phyloP scores from a whole-genome alignment of 306 rosid species.

The Sphenostylis stenocarpa region DNA sequence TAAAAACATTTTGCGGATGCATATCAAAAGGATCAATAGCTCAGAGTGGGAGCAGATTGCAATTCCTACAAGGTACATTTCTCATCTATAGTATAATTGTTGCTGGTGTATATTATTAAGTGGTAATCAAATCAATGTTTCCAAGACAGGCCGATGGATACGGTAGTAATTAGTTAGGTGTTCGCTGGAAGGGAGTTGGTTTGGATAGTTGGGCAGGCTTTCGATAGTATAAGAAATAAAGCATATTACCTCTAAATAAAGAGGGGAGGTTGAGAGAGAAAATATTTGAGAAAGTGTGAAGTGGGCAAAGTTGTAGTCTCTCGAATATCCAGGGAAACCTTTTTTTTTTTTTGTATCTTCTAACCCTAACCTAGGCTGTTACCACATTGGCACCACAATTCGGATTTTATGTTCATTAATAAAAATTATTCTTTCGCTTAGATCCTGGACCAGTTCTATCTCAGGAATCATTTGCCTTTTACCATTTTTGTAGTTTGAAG shows the following conservation, averaged over 20 bases:
- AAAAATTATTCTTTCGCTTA: background rate
- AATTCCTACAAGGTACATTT: slow-evolving; percentile 73
- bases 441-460: background rate
- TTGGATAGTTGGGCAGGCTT: background rate
- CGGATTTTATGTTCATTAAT: background rate
- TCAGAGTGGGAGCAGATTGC: slow-evolving; percentile 88
- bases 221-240: background rate
- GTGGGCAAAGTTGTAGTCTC: background rate
- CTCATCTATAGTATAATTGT: background rate
- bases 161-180: background rate
- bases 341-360: background rate
- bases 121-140: slow-evolving; percentile 25
- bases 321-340: background rate
- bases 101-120: slow-evolving; percentile 19
- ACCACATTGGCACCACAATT: background rate
- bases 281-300: background rate
- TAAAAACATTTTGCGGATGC: slow-evolving; percentile 77
- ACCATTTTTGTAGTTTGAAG: background rate
- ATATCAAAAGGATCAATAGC: slow-evolving; percentile 77
- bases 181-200: background rate
- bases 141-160: background rate
- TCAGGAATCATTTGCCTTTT: slow-evolving; percentile 6
- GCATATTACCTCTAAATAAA: background rate
- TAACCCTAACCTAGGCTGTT: background rate
- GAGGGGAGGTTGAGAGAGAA: slow-evolving; percentile 3